A percentile compares a stretch with the other conserved stretches of the same genome.
phyloP scores from a whole-genome alignment of 1,139 yeast genomes.

The Blastobotrys petasosporus region DNA sequence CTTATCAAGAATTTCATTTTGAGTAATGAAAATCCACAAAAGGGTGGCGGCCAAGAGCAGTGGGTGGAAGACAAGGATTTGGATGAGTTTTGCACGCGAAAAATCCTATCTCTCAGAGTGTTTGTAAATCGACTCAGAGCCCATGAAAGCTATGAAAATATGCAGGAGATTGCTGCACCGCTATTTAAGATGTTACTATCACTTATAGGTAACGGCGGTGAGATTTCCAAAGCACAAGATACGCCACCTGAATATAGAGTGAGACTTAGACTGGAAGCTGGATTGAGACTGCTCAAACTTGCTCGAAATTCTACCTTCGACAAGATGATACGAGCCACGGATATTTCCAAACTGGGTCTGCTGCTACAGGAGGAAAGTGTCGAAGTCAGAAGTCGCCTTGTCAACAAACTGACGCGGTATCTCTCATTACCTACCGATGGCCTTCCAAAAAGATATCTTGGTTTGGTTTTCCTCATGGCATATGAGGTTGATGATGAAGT shows the following conservation, averaged over 20 bases:
- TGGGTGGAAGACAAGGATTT: slow-evolving; percentile 28
- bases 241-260: slow-evolving; percentile 61
- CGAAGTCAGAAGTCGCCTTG: slow-evolving; percentile 51
- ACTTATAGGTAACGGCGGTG: slow-evolving; percentile 76
- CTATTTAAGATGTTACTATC: slow-evolving; percentile 57
- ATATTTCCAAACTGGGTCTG: slow-evolving; percentile 49
- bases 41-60: slow-evolving; percentile 21
- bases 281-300: slow-evolving; percentile 56
- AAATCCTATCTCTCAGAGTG: slow-evolving; percentile 46
- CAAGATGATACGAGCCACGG: slow-evolving; percentile 46
- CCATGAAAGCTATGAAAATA: slow-evolving; percentile 34
- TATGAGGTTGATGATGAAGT: slow-evolving; percentile 59
- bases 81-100: slow-evolving; percentile 38
- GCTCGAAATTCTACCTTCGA: slow-evolving; percentile 53
- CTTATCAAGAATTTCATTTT: slow-evolving; percentile 59
- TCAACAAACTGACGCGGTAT: slow-evolving; percentile 47
- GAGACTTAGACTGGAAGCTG: slow-evolving; percentile 64
- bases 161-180: slow-evolving; percentile 47
- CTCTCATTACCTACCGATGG: slow-evolving; percentile 41
- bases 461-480: slow-evolving; percentile 66
- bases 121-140: slow-evolving; percentile 61
- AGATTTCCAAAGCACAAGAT: slow-evolving; percentile 49
- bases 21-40: slow-evolving; percentile 34
- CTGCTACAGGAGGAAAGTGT: slow-evolving; percentile 63
- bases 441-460: slow-evolving; percentile 60